Base-by-base conservation (phyloP, 2,329 filamentous ascomycete genomes). In the Penicillium vulpinum region DNA sequence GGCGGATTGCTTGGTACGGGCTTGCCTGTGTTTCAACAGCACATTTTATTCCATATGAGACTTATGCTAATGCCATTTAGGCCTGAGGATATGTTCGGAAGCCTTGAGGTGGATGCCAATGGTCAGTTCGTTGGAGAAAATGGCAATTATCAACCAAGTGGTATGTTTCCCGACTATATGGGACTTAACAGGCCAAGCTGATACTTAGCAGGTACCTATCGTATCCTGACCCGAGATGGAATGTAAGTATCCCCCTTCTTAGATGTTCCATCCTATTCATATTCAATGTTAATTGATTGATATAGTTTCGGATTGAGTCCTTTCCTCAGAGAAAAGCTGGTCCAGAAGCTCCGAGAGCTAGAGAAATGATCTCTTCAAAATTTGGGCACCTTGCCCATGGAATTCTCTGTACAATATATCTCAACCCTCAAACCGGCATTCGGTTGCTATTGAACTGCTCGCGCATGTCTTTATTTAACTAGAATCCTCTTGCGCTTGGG, bases 21-120 rank as follows among this genome's bases (percentile, higher is more conserved):
- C 9, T 35, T 21, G 13, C 29, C 16, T 15, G 2, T 26, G 5
- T 33, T 15, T 21, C 15, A 28, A 33, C 9, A 18, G 21, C 28
- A 10, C 16, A 13, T 21, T 13, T 24, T 33, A 35, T 13, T 35
- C 3, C 21, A 29, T 7, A 39, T 26, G 33, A n/a, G 13, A 35
- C 61, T 66, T 51, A 72, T 48, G 50, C 48, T 56, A 22, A 56
- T 31, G 21, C 4, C 15, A 22, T 22, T 28, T 36, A 79, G 78
- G 69, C 85, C 85, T 0, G 85, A 88, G 67, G 85, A 88, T 71
- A 88, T 88, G 48, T 84, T 88, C 66, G 85, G 85, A 15, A 87
- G 84, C 62, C 67, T 88, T 24, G 85, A 88, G 70, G 81, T 88
- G 5, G 84, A 87, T 71, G 78, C 77, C 0, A 61, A 78, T 18